Evolutionary conservation across 371 early-diverging fungal genomes (phyloP).

Genomic region (Zychaea mexicana): DNA sequence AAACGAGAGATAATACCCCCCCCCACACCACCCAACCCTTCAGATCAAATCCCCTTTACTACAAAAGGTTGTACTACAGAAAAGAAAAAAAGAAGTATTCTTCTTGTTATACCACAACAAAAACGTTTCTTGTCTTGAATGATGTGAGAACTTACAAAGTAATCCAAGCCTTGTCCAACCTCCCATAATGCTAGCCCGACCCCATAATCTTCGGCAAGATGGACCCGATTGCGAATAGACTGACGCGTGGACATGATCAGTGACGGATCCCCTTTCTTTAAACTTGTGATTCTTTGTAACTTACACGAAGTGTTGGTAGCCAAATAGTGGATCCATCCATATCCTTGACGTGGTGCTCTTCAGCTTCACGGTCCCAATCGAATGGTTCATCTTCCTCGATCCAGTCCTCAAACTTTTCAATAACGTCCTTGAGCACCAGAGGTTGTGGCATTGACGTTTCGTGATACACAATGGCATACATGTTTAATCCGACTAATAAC

Average conservation of each 20-base stretch:
- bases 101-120: too few species aligned
- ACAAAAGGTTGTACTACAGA: neutral
- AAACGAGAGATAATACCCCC: neutral
- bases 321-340: constrained; percentile 46
- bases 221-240: constrained; percentile 51
- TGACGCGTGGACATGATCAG: too few species aligned
- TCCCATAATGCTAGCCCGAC: constrained; percentile 68
- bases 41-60: neutral
- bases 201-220: constrained; percentile 56
- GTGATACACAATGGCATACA: constrained; percentile 60
- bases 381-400: constrained; percentile 18
- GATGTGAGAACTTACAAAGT: constrained; percentile 46
- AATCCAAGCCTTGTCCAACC: constrained; percentile 70
- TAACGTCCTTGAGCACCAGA: constrained; percentile 31
- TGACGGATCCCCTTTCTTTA: neutral
- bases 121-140: too few species aligned
- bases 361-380: constrained; percentile 47
- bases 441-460: constrained; percentile 27
- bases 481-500: constrained; percentile 55
- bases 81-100: neutral
- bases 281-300: neutral
- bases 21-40: neutral
- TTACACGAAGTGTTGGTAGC: constrained; percentile 55
- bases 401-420: constrained; percentile 31
- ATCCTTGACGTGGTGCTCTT: constrained; percentile 51